These are phyloP conservation scores for Stephanodiscus triporus DNA, from an alignment of 108 stramenopile species.

Conservation along the genomic window DNA sequence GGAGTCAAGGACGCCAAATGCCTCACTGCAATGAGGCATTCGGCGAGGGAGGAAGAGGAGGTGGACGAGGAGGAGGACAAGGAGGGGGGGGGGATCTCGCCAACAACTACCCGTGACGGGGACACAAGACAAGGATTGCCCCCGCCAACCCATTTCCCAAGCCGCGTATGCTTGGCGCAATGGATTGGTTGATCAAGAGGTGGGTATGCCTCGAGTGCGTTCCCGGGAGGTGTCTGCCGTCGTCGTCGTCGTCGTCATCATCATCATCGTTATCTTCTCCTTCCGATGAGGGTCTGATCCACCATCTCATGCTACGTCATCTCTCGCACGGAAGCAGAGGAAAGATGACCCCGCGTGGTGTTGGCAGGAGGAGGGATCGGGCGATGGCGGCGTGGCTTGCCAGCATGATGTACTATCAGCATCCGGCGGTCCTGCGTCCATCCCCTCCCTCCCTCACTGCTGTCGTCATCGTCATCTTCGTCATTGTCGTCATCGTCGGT, in stretches of 20 bases:
- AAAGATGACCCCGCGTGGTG: no score
- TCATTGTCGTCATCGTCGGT: neutral
- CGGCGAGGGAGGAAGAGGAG: neutral
- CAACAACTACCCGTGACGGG: no score
- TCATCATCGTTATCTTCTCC: neutral
- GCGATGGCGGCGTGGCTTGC: constrained; percentile 40
- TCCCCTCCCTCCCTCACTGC: constrained; percentile 34
- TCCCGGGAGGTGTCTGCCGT: constrained; percentile 34
- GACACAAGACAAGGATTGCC: no score
- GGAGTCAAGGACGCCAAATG: neutral
- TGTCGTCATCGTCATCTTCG: neutral
- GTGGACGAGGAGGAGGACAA: neutral
- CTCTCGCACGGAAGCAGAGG: constrained; percentile 19
- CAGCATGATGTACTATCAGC: constrained; percentile 50
- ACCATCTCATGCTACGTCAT: constrained; percentile 27
- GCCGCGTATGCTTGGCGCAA: constrained; percentile 25
- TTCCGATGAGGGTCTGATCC: constrained; percentile 29
- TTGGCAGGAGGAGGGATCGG: constrained; percentile 16
- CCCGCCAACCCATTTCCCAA: constrained; percentile 14
- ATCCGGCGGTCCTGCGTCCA: constrained; percentile 50
- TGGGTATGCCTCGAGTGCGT: constrained; percentile 36
- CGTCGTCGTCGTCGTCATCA: constrained; percentile 1
- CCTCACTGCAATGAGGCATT: neutral
- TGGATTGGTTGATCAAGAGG: constrained; percentile 52
- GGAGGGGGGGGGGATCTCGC: no score